Evolutionary conservation across 768 basidiomycete genomes (phyloP), one percentile per base, ranked within the genome.

Genomic region (Leccinum subtestaceum): DNA sequence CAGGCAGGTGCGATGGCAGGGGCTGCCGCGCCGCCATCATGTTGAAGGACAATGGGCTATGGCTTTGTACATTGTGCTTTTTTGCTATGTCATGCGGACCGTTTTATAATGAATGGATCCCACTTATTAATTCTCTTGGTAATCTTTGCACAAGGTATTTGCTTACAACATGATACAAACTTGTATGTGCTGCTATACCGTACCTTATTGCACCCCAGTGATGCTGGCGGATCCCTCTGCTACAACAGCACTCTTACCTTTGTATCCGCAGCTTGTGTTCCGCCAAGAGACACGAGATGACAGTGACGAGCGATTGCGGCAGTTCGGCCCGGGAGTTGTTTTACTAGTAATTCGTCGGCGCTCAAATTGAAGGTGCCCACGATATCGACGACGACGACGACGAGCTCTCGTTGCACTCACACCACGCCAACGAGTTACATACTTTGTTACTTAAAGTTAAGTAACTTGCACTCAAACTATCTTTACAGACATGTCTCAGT

Each of bases 401-500:
- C 43, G 21, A 54, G 40, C 8, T 32, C 8, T 43, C 8, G 15
- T 19, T 45, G 7, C 10, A 29, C 32, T 1, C 19, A 48, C n/a
- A 31, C 55, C 40, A 40, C 40, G n/a, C 7, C n/a, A 8, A 40
- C 29, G 31, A 32, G 31, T 11, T 32, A 32, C 31, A 32, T 32
- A 32, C 31, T 31, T 31, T 31, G 31, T 32, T 32, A 32, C 31
- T 32, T 5, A 32, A 31, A 32, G 31, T 32, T 32, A 32, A 32
- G 31, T 32, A 32, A 32, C 31, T 12, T 9, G 43, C 43, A 27
- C 34, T 15, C 49, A 49, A 54, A 17, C 11, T 60, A 17, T 1
- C 5, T 6, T 17, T 12, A 29, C 29, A 68, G 77, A 66, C 69
- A 91, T 92, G 90, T 83, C 88, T 67, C 89, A 90, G 74, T 92